phyloP scores from a whole-genome alignment of 202 grass and related monocot genomes.

The Carex sylvatica region DNA sequence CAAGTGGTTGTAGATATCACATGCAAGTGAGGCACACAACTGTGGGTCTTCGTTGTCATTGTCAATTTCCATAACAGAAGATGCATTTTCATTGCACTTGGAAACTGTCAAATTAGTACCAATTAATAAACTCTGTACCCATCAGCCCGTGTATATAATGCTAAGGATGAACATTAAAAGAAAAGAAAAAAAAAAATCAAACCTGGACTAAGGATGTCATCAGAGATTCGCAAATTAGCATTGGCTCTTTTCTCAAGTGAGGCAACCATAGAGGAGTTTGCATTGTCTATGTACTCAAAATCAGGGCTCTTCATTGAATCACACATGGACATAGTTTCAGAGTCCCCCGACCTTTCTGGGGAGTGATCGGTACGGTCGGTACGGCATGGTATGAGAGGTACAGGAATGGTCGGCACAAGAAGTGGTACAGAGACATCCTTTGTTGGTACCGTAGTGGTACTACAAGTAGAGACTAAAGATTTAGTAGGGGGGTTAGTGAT shows the following conservation, averaged over 20 bases:
- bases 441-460: background rate
- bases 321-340: slow-evolving; percentile 94
- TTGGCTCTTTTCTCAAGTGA: slow-evolving; percentile 70
- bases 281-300: slow-evolving; percentile 92
- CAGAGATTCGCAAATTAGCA: slow-evolving; percentile 72
- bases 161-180: background rate
- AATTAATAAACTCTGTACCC: background rate
- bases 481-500: slow-evolving; percentile 5
- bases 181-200: slow-evolving; percentile 26
- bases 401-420: slow-evolving; percentile 13
- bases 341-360: slow-evolving; percentile 59
- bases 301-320: slow-evolving; percentile 96
- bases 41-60: slow-evolving; percentile 66
- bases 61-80: slow-evolving; percentile 66
- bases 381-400: slow-evolving; percentile 43
- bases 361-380: slow-evolving; percentile 46
- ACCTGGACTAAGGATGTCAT: slow-evolving; percentile 54
- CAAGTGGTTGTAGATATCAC: slow-evolving; percentile 88
- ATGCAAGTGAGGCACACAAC: slow-evolving; percentile 81
- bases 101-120: slow-evolving; percentile 3
- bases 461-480: background rate
- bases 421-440: slow-evolving; percentile 25
- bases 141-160: background rate
- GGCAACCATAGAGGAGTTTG: slow-evolving; percentile 52
- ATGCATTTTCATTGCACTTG: slow-evolving; percentile 47